Base-by-base conservation (phyloP, 2,329 filamentous ascomycete genomes). In the Trichoderma breve region DNA sequence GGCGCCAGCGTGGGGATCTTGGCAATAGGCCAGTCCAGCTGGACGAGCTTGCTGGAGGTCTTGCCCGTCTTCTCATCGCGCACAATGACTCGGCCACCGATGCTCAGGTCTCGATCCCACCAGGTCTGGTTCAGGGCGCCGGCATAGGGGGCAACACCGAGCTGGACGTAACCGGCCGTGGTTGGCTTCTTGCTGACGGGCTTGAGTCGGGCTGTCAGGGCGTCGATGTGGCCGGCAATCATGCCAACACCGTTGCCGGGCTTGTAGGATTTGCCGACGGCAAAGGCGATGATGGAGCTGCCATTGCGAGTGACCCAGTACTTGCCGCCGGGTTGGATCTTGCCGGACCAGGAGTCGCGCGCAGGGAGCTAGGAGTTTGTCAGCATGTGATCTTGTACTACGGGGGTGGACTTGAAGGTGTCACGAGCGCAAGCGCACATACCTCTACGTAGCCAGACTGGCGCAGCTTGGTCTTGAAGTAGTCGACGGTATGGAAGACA, bases 41-140 rank as follows among this genome's bases (percentile, higher is more conserved):
- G 97, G 73, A 98, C 95, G 60, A 98, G 86, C 84, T 91, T 93
- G 34, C 89, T 90, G 26, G 88, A 86, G 43, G 97, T 93, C 86
- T 95, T 97, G 75, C 92, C 92, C 3, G 89, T 88, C 62, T 85
- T 83, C 5, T 86, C 80, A 76, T 97, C 91, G 74, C 91, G 92
- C 60, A 98, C 91, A 63, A 98, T 86, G 4, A 98, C 95, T 58
- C 94, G 88, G 51, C 96, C 96, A 74, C 94, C 96, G 76, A 98
- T 92, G 75, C 93, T 91, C 66, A 99, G 87, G 81, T 99, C 96
- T 47, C 96, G 90, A 81, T 98, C 96, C 95, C 95, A 98, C 96
- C 96, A 98, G 1, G 96, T 98, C 74, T 87, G 86, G 79, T 95
- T 96, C 73, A 98, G 83, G 1, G 86, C 94, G 65, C 96, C 95